Base-by-base conservation (phyloP, 106 monocot species). In the Triglochin maritima region DNA sequence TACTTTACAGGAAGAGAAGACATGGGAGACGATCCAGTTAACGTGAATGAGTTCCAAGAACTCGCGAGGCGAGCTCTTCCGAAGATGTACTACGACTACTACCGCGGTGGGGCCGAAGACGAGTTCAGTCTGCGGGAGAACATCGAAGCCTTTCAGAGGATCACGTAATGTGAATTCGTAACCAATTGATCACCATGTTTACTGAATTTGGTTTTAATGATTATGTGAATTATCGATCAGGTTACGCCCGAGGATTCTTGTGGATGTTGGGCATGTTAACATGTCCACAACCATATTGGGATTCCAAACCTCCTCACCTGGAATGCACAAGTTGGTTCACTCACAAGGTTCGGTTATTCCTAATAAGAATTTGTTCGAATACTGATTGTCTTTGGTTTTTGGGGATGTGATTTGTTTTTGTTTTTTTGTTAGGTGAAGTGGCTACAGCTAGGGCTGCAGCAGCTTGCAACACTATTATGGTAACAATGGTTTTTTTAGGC, bases 21-120 rank as follows among this genome's bases (percentile, higher is more conserved):
- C 61, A 88, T 88, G 89, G 85, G 66, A 9, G 11, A 17, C 60
- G 65, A 72, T 13, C 88, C 83, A 29, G 83, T 87, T 49, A 93
- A 85, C 71, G 50, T 88, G 64, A 71, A 56, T 3, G 88, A 85
- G 71, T 88, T 81, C 58, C 65, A 93, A 79, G 83, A 93, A 71
- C 69, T 81, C 8, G 92, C 92, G 4, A 85, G 68, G 65, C 53
- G 73, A 69, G 62, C 57, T 47, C 79, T 93, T 48, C 92, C 85
- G 11, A 93, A 93, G 70, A 88, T 83, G 92, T 59, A 72, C 67
- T 93, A 81, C 68, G 92, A 93, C 70, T 93, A 46, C 76, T 78
- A 79, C 59, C 72, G 69, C 45, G 85, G 88, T 48, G 92, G 92
- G 70, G 92, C 92, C 29, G 92, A 88, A 45, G 92, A 88, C 74